A percentile compares a stretch with the other conserved stretches of the same genome.
These are phyloP conservation scores for Ensete glaucum DNA, from an alignment of 176 grass and related monocot genomes.

Conservation along the genomic window DNA sequence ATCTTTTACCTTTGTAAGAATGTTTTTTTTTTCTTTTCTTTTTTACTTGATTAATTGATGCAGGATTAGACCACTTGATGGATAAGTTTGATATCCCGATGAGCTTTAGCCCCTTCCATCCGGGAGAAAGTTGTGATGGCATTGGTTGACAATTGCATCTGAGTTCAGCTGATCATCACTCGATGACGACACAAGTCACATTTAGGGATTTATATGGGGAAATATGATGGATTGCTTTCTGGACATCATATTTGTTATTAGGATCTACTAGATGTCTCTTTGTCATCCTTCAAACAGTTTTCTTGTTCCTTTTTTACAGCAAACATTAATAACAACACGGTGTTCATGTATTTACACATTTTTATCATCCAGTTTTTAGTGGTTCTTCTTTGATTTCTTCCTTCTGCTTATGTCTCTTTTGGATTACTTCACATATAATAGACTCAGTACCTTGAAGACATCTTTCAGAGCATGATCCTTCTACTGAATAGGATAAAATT, in stretches of 20 bases:
- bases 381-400: background rate
- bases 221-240: background rate
- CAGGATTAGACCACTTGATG: conserved; percentile 13
- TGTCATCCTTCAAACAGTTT: background rate
- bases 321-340: background rate
- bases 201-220: background rate
- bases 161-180: background rate
- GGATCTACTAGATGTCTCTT: background rate
- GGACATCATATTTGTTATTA: background rate
- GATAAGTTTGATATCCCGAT: background rate
- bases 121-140: background rate
- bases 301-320: background rate
- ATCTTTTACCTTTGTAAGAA: background rate
- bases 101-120: conserved; percentile 6
- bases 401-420: too few species aligned
- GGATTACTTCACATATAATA: too few species aligned
- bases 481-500: too few species aligned
- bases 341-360: background rate
- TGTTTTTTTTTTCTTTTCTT: too few species aligned
- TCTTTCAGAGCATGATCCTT: too few species aligned
- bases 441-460: too few species aligned
- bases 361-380: background rate
- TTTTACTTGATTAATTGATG: too few species aligned
- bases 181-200: background rate
- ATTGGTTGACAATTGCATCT: background rate